These are phyloP conservation scores for Corymbia calophylla DNA, from an alignment of 441 rosid genomes.

Conservation along the genomic window DNA sequence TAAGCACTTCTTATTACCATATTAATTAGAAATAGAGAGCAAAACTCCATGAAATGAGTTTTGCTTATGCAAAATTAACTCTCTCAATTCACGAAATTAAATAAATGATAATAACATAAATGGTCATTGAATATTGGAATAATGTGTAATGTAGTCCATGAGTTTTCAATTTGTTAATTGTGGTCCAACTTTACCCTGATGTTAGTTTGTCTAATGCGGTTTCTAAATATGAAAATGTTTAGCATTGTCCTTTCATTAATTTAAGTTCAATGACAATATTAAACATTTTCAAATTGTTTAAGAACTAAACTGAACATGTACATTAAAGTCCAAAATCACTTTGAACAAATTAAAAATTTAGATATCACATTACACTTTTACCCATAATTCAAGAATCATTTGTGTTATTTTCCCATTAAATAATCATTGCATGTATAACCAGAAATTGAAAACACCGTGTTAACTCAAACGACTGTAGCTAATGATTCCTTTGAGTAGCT, in stretches of 20 bases:
- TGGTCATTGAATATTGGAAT: fast-evolving
- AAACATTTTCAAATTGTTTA: fast-evolving
- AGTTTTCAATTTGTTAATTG: too few species aligned
- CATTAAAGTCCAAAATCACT: fast-evolving
- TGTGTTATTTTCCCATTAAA: neutral
- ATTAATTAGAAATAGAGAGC: neutral
- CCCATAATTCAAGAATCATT: too few species aligned
- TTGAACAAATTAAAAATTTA: too few species aligned
- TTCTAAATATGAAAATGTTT: fast-evolving
- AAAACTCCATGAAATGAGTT: neutral
- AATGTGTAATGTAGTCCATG: fast-evolving
- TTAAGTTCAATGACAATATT: too few species aligned
- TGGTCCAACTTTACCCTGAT: neutral
- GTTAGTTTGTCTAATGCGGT: too few species aligned
- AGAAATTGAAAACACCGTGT: neutral
- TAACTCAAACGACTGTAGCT: neutral
- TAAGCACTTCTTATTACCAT: neutral
- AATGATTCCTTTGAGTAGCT: neutral
- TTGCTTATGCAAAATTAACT: neutral
- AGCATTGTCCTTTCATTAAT: neutral
- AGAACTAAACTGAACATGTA: fast-evolving
- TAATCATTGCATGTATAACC: neutral
- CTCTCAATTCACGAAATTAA: neutral
- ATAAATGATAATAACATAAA: too few species aligned
- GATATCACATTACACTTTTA: too few species aligned